Evolutionary conservation across 768 basidiomycete genomes (phyloP).

Genomic region (Rhodotorula taiwanensis): DNA sequence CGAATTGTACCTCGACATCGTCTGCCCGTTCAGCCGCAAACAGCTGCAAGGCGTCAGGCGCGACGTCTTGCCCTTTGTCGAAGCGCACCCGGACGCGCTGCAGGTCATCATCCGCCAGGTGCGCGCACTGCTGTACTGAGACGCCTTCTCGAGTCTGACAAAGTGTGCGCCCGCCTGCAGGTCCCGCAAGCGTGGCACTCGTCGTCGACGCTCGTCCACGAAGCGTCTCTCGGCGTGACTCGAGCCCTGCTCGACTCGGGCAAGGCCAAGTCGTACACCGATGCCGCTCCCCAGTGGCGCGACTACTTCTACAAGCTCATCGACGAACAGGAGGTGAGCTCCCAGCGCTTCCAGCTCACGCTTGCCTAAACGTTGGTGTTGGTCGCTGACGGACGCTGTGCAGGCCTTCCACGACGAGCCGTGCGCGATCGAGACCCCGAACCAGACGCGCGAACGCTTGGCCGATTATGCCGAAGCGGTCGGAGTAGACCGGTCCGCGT

Average conservation of each 20-base stretch:
- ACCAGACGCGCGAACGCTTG: conserved; percentile 27
- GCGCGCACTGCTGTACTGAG: background rate
- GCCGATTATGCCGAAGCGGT: conserved; percentile 23
- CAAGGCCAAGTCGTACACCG: conserved; percentile 4
- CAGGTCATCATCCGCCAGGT: conserved; percentile 24
- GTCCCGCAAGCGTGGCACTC: conserved; percentile 36
- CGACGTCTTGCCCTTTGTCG: conserved; percentile 22
- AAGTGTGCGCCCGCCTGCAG: no score
- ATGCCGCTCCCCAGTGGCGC: conserved; percentile 3
- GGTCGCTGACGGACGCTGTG: no score
- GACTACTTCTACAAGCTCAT: conserved; percentile 27
- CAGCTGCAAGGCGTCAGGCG: conserved; percentile 21
- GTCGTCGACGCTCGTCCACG: conserved; percentile 28
- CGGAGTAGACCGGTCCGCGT: conserved; percentile 8
- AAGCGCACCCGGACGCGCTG: conserved; percentile 3
- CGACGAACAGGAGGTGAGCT: conserved; percentile 25
- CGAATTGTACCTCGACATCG: conserved; percentile 13
- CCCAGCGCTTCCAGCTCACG: no score
- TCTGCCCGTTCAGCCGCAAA: conserved; percentile 27
- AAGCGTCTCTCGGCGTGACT: conserved; percentile 29
- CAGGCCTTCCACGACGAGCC: conserved; percentile 35
- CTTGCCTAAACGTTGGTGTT: no score
- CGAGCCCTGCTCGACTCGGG: conserved; percentile 8
- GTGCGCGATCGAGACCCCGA: conserved; percentile 18
- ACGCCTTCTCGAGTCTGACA: background rate